Conservation (phyloP, 1,284 basidiomycete species). For the Sporisorium graminicola region DNA sequence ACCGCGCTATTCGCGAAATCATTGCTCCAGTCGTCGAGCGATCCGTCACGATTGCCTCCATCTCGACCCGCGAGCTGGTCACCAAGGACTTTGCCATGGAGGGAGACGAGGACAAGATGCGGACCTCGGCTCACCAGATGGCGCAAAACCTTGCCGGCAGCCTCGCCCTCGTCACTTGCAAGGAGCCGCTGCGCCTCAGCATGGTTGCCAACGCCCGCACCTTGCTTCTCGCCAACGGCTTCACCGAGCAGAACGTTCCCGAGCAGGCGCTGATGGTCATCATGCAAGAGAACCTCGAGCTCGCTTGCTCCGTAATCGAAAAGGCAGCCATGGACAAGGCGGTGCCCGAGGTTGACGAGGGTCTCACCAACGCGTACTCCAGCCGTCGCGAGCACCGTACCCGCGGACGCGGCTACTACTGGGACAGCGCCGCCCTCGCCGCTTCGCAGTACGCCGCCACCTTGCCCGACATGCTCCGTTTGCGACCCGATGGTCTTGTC, state of each 20-base stretch:
- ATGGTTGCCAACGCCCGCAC: constrained; percentile 89
- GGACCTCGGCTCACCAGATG: constrained; percentile 94
- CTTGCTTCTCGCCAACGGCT: constrained; percentile 75
- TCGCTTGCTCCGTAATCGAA: constrained; percentile 94
- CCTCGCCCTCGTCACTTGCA: constrained; percentile 96
- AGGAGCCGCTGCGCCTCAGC: constrained; percentile 94
- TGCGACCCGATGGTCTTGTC: constrained; percentile 86
- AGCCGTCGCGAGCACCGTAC: constrained; percentile 88
- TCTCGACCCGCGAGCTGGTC: constrained; percentile 95
- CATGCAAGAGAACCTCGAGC: constrained; percentile 92
- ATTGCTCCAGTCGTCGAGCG: constrained; percentile 97
- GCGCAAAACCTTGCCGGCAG: constrained; percentile 96
- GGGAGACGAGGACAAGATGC: constrained; percentile 87
- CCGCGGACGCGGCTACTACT: constrained; percentile 72
- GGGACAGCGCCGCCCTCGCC: constrained; percentile 62
- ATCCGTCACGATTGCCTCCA: constrained; percentile 98
- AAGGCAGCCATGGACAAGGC: constrained; percentile 98
- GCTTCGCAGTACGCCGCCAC: constrained; percentile 79
- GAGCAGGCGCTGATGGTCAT: constrained; percentile 79
- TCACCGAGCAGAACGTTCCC: constrained; percentile 71
- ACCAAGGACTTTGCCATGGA: constrained; percentile 98
- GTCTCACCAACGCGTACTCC: constrained; percentile 81
- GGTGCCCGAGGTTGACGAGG: constrained; percentile 92
- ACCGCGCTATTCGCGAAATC: constrained; percentile 96
- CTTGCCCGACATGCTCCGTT: constrained; percentile 89